Conservation (phyloP, 768 basidiomycete species). For the Botryobasidium botryosum region DNA sequence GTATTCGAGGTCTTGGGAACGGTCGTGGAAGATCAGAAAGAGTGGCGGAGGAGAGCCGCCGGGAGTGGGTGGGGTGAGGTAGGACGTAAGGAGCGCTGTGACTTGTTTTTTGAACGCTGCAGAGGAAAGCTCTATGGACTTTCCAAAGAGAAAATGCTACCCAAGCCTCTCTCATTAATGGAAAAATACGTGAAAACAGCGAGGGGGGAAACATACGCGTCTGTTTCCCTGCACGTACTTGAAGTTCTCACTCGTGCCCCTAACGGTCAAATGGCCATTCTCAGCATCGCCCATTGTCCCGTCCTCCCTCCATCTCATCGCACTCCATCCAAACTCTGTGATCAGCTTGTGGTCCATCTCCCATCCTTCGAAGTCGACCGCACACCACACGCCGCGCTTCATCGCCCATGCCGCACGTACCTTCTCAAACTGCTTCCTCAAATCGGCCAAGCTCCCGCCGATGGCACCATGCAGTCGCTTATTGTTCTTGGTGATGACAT, state of each 20-base stretch:
- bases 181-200: no score
- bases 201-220: slow-evolving; percentile 30
- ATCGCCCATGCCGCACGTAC: slow-evolving; percentile 45
- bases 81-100: slow-evolving; percentile 19
- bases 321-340: slow-evolving; percentile 73
- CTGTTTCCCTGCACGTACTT: slow-evolving; percentile 48
- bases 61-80: slow-evolving; percentile 21
- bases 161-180: no score
- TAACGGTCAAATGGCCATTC: slow-evolving; percentile 42
- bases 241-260: slow-evolving; percentile 46
- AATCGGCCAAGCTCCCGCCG: slow-evolving; percentile 34
- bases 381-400: slow-evolving; percentile 53
- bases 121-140: slow-evolving; percentile 37
- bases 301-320: slow-evolving; percentile 37
- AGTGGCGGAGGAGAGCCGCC: slow-evolving; percentile 47
- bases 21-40: slow-evolving; percentile 70
- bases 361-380: slow-evolving; percentile 75
- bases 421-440: slow-evolving; percentile 51
- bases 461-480: slow-evolving; percentile 48
- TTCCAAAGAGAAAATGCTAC: slow-evolving; percentile 52
- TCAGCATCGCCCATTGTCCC: slow-evolving; percentile 21
- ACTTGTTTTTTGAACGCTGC: slow-evolving; percentile 36
- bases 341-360: slow-evolving; percentile 54
- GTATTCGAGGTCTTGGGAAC: slow-evolving; percentile 59
- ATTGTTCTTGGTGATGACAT: slow-evolving; percentile 64